Evolutionary conservation across 306 rosid genomes (phyloP), one percentile per base, ranked within the genome.

Genomic region (Citrullus colocynthis): DNA sequence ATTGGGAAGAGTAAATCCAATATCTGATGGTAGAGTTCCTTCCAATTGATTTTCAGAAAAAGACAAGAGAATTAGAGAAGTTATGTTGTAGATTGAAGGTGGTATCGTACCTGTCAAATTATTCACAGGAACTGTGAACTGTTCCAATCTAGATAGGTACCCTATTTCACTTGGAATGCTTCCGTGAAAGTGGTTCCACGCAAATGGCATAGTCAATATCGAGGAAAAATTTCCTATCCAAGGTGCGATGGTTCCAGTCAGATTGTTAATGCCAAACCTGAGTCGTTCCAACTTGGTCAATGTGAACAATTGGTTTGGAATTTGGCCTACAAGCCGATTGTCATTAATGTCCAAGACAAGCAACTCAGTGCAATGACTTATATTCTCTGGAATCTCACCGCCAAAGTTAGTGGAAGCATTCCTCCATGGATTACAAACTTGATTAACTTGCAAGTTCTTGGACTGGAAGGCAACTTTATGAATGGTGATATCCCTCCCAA

Each of bases 211-310:
- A 0, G 3, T 0, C 41, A 61, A 62, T 49, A 87, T 28, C 20
- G 84, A 84, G 72, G 96, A 84, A 34, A 85, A 77, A 17, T 86
- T 87, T 36, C 88, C 89, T 39, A 88, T 36, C 91, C 93, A 90
- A 34, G 72, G 4, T 72, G 87, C 90, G 60, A 88, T 86, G 28
- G 49, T 79, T 66, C 90, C 89, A 5, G 61, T 79, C 18, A 84
- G 78, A 48, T 79, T 84, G 84, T 87, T 90, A 0, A 0, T 5
- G 12, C 24, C 63, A 14, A 51, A 41, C 51, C 32, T 17, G 0
- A 86, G 37, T 12, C 6, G 34, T 34, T 44, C 60, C 45, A 82
- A 74, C 41, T 80, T 78, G 4, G 39, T 57, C 69, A 82, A 36
- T 28, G 80, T 49, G 5, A 7, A 76, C 13, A 85, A 58, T 18